Base-by-base conservation (phyloP, 345 rosid genomes). In the Melaleuca quinquenervia region DNA sequence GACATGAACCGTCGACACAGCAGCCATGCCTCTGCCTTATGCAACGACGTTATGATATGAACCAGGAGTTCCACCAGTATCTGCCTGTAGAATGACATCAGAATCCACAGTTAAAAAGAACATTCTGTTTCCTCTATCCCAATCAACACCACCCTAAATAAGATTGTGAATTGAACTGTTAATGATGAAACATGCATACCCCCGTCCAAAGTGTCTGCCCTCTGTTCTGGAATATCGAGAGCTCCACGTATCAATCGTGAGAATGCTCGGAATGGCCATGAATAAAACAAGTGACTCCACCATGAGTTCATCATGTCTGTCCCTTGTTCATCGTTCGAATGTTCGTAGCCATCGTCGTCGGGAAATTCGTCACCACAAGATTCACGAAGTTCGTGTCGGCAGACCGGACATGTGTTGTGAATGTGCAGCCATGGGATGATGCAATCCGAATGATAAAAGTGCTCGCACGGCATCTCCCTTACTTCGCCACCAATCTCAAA, bases 341-440 rank as follows among this genome's bases (percentile, higher is more conserved):
- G 82, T 50, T 85, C 88, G 51, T 55, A 84, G 13, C 41, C 87
- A 18, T 80, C 53, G 0, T 80, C 53, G 0, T 86, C 12, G 0
- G 83, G 83, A 70, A 53, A 52, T 27, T 55, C 54, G 54, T 78
- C 26, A 54, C 60, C 83, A 0, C 32, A 55, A 29, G 48, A 85
- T 9, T 84, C 87, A 2, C 36, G n/a, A 32, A 95, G 85, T 87
- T 88, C 87, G 18, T 51, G 87, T 0, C 98, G 97, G 82, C 98
- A 96, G 53, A 94, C 93, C 0, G 97, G 99, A 83, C 98, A 95
- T 1, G 96, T 94, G 50, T 93, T 94, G 85, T 93, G 94, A 76
- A 94, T 85, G 85, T 84, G 89, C 85, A 96, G 84, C 98, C 98
- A 95, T 8, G 98, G 96, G 10, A 92, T 52, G 56, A 96, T 93